Conservation (phyloP, 2,329 filamentous ascomycete species). For the Trichoderma pleuroti region DNA sequence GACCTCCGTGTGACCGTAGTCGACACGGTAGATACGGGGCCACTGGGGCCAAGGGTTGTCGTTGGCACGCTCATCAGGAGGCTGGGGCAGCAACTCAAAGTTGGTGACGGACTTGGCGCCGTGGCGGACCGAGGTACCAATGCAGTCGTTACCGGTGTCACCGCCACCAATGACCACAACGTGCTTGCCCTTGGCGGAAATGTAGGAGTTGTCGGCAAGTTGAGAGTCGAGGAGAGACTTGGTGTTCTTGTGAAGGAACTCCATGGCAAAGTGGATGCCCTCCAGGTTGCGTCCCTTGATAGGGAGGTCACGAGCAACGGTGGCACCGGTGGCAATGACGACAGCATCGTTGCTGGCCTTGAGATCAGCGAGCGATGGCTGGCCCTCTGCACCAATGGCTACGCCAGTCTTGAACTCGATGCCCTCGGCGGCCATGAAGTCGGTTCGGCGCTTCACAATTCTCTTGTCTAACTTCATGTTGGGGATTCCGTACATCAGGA, state of each 20-base stretch:
- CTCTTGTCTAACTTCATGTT: constrained; percentile 99
- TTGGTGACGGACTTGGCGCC: constrained; percentile 95
- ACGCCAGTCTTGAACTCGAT: constrained; percentile 77
- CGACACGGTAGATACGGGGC: constrained; percentile 97
- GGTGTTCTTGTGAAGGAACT: constrained; percentile 96
- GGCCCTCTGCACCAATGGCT: constrained; percentile 69
- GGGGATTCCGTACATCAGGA: constrained; percentile 97
- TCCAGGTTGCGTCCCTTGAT: constrained; percentile 85
- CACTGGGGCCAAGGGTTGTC: constrained; percentile 99
- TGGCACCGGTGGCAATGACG: constrained; percentile 87
- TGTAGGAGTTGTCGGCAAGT: constrained; percentile 78
- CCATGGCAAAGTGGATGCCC: constrained; percentile 94
- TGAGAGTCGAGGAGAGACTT: constrained; percentile 94
- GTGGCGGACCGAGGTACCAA: constrained; percentile 92
- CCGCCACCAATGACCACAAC: constrained; percentile 96
- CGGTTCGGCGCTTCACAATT: constrained; percentile 89
- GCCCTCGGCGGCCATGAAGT: constrained; percentile 91
- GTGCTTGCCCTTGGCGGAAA: constrained; percentile 92
- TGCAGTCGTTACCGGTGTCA: constrained; percentile 97
- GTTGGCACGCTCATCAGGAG: constrained; percentile 80
- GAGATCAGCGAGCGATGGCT: constrained; percentile 63
- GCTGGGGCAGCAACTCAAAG: constrained; percentile 92
- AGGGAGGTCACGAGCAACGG: constrained; percentile 86
- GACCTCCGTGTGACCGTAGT: constrained; percentile 94
- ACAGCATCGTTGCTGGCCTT: constrained; percentile 76